These are phyloP conservation scores for Ceratocystis harringtonii DNA, from an alignment of 2,329 filamentous ascomycete species.

Conservation along the genomic window DNA sequence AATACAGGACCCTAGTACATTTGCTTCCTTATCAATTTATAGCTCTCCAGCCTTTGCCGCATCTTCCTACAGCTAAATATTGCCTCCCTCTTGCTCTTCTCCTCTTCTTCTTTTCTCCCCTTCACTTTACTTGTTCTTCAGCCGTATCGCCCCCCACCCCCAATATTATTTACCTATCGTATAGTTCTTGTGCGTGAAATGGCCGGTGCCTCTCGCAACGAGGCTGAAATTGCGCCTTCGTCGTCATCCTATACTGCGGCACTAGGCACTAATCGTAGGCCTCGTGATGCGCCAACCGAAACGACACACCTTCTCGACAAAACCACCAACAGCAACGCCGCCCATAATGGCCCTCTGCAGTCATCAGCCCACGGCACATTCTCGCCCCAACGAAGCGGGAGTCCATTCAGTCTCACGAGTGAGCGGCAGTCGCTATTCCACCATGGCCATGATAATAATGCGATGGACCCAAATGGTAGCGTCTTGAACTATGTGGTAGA, in stretches of 20 bases:
- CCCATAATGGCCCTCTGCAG: neutral
- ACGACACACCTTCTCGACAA: conserved; percentile 7
- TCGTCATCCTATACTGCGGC: neutral
- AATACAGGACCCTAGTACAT: no score
- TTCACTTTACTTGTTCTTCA: neutral
- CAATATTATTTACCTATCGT: neutral
- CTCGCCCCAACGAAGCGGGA: neutral
- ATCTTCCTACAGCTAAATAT: no score
- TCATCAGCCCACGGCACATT: conserved; percentile 4
- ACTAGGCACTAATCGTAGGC: neutral
- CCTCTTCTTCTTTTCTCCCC: neutral
- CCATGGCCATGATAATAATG: neutral
- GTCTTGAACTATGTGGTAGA: conserved; percentile 1
- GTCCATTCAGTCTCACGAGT: conserved; percentile 11
- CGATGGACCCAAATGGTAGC: neutral
- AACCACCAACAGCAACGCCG: neutral
- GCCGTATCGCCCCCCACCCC: neutral
- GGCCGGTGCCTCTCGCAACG: neutral
- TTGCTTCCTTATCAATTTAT: no score
- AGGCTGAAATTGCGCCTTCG: neutral
- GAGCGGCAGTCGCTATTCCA: conserved; percentile 7
- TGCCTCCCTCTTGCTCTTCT: no score
- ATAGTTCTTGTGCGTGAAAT: neutral
- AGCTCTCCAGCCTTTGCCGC: no score
- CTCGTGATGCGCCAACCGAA: conserved; percentile 4